Conservation (phyloP, 495 filamentous ascomycete genomes). For the Schizothecium vesticola region DNA sequence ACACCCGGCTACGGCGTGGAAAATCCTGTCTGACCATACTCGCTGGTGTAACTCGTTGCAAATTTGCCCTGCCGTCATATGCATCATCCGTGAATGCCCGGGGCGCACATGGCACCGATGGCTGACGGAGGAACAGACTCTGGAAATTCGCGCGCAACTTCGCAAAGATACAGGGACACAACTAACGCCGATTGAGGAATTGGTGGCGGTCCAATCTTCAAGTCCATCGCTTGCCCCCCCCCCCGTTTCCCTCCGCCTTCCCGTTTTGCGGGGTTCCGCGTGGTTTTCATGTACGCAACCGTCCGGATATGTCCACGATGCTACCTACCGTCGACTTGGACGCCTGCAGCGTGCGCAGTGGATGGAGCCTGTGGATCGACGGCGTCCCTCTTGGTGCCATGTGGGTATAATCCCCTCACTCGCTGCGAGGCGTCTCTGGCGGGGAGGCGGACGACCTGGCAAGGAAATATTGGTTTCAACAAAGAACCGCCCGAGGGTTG, state of each 20-base stretch:
- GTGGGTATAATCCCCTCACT: background rate
- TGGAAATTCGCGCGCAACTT: background rate
- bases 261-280: conserved; percentile 9
- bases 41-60: background rate
- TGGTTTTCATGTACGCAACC: conserved; percentile 11
- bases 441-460: no score
- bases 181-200: background rate
- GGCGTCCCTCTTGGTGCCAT: background rate
- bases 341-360: background rate
- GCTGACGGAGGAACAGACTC: background rate
- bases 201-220: background rate
- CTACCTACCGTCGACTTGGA: background rate
- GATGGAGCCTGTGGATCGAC: background rate
- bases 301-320: background rate
- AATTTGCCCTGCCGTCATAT: background rate
- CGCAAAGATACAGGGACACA: background rate
- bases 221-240: background rate
- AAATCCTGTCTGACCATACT: background rate
- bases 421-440: no score
- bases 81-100: no score
- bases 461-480: background rate
- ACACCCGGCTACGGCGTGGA: background rate
- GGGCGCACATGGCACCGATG: background rate
- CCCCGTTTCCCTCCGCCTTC: background rate
- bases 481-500: background rate